Evolutionary conservation across 129 eudicot species (phyloP), one percentile per base, ranked within the genome.

Genomic region (Arctium lappa): DNA sequence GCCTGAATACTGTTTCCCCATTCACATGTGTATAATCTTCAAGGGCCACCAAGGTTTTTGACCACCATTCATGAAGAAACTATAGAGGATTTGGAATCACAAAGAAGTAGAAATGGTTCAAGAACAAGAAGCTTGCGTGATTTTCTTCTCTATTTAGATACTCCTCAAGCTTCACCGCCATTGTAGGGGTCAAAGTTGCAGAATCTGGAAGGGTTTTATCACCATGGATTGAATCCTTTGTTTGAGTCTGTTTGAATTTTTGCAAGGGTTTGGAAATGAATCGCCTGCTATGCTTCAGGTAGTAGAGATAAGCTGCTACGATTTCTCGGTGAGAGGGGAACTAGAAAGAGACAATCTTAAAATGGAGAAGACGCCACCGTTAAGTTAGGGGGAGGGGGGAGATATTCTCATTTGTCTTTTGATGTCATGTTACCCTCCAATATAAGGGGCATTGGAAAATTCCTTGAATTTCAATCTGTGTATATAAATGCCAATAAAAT

Each of bases 51-150:
- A 29, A 92, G 97, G 85, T 92, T 92, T 73, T 88, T 92, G 66
- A 91, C 92, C 87, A 91, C 98, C 38, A 94, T 94, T 63, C 91
- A 88, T 10, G 97, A 94, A 75, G 98, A 94, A 81, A 91, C 94
- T 10, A 92, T 84, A 53, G 97, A 94, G 76, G 98, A 92, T 77
- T 87, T 94, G 87, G 98, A 94, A 65, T 89, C 93, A 80, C 89
- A 91, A 1, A 87, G 90, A 6, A 89, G 97, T 68, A 89, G 94
- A 80, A 92, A 88, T 68, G 92, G 92, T 9, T 94, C 97, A 63
- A 94, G 97, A 81, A 92, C 90, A 9, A 91, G 87, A 87, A 94
- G 97, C 70, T 85, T 92, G 40, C 87, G 97, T 72, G 98, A 94
- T 22, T 77, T 92, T 77, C 10, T 86, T 39, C 69, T 81, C 16